Conservation (phyloP, 805 yeast genomes). For the Zygosaccharomyces siamensis region DNA sequence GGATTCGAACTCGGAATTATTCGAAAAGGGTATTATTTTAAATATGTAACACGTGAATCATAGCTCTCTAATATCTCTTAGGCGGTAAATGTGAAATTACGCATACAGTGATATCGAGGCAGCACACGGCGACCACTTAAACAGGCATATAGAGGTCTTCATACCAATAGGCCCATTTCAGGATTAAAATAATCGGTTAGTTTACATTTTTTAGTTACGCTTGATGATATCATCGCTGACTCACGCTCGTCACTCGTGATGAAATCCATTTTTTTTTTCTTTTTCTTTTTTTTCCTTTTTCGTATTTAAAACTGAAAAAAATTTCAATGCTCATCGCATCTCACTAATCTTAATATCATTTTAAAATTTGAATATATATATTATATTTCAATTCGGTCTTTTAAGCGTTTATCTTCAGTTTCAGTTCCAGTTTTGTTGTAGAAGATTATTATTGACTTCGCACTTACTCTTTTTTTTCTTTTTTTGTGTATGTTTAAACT, state of each 20-base stretch:
- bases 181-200: neutral
- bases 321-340: constrained; percentile 5
- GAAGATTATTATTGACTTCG: neutral
- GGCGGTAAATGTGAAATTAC: too few species aligned
- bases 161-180: neutral
- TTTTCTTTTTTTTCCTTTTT: neutral
- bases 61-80: too few species aligned
- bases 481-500: constrained; percentile 31
- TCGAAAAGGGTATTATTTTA: neutral
- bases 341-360: neutral
- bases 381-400: neutral
- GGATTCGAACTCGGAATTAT: neutral
- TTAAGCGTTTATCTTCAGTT: neutral
- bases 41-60: neutral
- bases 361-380: neutral
- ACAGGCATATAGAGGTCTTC: too few species aligned
- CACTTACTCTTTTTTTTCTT: neutral
- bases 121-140: too few species aligned
- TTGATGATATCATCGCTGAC: constrained; percentile 1
- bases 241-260: neutral
- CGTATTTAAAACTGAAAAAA: constrained; percentile 5
- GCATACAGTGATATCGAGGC: too few species aligned
- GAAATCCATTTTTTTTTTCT: neutral
- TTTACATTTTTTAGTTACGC: neutral
- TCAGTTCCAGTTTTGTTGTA: neutral